A percentile compares a stretch with the other conserved stretches of the same genome.
Evolutionary conservation across 495 filamentous ascomycete species (phyloP).

Genomic region (Lasiosphaeriaceae sp.): DNA sequence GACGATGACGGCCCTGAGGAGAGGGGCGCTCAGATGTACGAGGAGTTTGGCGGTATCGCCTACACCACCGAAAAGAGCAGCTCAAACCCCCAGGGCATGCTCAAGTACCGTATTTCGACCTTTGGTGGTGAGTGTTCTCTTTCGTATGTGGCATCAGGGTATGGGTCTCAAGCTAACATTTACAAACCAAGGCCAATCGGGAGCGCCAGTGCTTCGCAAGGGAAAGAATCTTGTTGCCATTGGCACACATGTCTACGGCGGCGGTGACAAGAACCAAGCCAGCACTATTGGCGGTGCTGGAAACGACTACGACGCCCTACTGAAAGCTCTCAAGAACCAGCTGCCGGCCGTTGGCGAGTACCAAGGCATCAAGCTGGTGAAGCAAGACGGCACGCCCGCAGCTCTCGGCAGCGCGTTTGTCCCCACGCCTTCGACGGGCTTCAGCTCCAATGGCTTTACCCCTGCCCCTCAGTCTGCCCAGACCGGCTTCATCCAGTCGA

Average conservation of each 20-base stretch:
- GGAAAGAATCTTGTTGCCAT: slow-evolving; percentile 18
- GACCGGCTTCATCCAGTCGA: background rate
- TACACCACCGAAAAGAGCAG: slow-evolving; percentile 25
- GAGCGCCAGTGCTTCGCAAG: slow-evolving; percentile 32
- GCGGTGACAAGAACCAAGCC: slow-evolving; percentile 26
- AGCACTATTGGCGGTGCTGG: slow-evolving; percentile 27
- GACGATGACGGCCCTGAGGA: slow-evolving; percentile 14
- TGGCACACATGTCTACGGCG: slow-evolving; percentile 33
- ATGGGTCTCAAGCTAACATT: background rate
- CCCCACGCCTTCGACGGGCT: background rate
- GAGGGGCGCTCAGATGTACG: slow-evolving; percentile 38
- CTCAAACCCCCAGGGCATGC: slow-evolving; percentile 21
- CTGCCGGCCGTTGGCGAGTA: background rate
- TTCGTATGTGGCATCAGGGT: background rate
- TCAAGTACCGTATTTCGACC: slow-evolving; percentile 36
- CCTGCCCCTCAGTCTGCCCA: no score
- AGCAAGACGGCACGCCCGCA: background rate
- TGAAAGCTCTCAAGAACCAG: slow-evolving; percentile 11
- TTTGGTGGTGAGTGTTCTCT: slow-evolving; percentile 26
- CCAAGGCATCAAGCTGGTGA: slow-evolving; percentile 15
- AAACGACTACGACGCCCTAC: slow-evolving; percentile 27
- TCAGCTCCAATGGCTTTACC: background rate
- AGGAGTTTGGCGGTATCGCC: slow-evolving; percentile 24
- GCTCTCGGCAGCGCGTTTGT: background rate
- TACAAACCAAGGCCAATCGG: slow-evolving; percentile 26